A percentile compares a stretch with the other conserved stretches of the same genome.
These are phyloP conservation scores for Salvia rosmarinus DNA, from an alignment of 257 asterid genomes.

Conservation along the genomic window DNA sequence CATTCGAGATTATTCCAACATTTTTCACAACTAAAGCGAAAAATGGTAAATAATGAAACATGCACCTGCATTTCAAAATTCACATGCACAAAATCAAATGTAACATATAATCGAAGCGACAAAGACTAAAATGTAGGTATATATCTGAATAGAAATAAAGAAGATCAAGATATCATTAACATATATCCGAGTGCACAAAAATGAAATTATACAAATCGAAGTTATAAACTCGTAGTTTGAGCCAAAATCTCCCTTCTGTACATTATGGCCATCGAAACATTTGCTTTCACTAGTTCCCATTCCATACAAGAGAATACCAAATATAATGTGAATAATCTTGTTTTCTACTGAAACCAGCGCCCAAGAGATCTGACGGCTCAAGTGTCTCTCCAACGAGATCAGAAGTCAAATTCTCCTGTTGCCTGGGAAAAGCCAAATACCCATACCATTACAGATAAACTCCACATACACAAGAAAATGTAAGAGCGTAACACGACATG, in stretches of 20 bases:
- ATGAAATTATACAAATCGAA: constrained; percentile 26
- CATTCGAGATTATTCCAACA: not conserved
- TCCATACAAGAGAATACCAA: constrained; percentile 31
- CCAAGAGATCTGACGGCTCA: constrained; percentile 7
- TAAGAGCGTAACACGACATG: not conserved
- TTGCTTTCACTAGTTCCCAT: constrained; percentile 36
- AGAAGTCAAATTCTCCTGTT: constrained; percentile 85
- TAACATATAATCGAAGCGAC: not conserved
- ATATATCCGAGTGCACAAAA: constrained; percentile 34
- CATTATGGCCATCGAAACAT: constrained; percentile 44
- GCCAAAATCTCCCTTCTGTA: constrained; percentile 50
- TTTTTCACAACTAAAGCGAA: not conserved
- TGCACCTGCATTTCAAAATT: not conserved
- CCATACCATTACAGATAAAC: not conserved
- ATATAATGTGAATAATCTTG: constrained; percentile 34
- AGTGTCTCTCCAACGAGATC: constrained; percentile 42
- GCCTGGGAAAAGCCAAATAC: constrained; percentile 52
- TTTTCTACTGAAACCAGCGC: constrained; percentile 24
- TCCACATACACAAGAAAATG: not conserved
- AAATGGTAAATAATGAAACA: not conserved
- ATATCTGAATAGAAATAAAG: constrained; percentile 8
- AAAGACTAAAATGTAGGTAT: not conserved
- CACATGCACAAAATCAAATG: not conserved
- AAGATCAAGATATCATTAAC: constrained; percentile 3
- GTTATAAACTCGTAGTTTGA: constrained; percentile 34